Evolutionary conservation across 306 rosid species (phyloP), one percentile per base, ranked within the genome.

Genomic region (Cercis canadensis): DNA sequence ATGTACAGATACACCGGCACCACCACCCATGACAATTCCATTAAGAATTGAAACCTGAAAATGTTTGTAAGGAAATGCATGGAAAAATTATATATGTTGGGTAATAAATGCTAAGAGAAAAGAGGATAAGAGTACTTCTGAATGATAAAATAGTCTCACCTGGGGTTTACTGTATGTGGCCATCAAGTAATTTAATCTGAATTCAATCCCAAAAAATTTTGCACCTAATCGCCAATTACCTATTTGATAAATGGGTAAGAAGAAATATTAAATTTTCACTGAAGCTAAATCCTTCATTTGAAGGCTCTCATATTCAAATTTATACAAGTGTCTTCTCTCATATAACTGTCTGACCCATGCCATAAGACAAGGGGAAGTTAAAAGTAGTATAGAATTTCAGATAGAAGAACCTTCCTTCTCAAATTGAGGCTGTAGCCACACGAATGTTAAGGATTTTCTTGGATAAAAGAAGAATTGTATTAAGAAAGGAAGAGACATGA

Each of bases 21-120:
- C 97, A 82, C 98, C 98, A 73, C 98, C 98, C 97, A 94, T 90
- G 64, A 94, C 97, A 53, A 89, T 87, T 73, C 98, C 98, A 65
- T 94, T 67, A 59, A 90, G 94, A 69, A 94, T 82, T 70, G 98
- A 94, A 84, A 94, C 94, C 98, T 94, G 61, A 61, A 81, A 74
- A 70, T 46, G 68, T 79, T 74, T 75, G 40, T 47, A 64, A 16
- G 66, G 36, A 49, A 46, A 64, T 33, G 41, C 67, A 79, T 45
- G 78, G 69, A 72, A 61, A 57, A 57, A 6, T 6, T 14, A 32
- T 1, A 24, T 5, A 45, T 17, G 56, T 62, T 41, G 59, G 67
- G 51, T 54, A 50, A 74, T 16, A 15, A 59, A 19, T 57, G 59
- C 46, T 44, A 62, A 74, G 67, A 39, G 29, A 56, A 74, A 64